Base-by-base conservation (phyloP, 2,329 filamentous ascomycete genomes). In the Cordyceps militaris region DNA sequence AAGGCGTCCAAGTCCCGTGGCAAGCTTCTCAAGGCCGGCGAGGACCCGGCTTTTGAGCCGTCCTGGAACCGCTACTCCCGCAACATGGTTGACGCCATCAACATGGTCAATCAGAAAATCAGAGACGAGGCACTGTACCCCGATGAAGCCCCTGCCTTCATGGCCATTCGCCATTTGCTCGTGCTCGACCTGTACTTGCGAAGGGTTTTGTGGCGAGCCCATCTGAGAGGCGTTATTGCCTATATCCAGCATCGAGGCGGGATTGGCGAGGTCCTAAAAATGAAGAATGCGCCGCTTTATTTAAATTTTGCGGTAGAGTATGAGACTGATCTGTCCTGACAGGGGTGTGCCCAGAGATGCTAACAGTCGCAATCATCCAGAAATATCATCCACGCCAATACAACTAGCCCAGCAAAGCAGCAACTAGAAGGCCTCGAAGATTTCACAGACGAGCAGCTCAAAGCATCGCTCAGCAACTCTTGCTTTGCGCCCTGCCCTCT, bases 321-420 rank as follows among this genome's bases (percentile, higher is more conserved):
- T 16, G 49, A 49, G 24, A 52, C 23, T 28, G 4, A 7, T 19
- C 19, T 24, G 3, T 21, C 9, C n/a, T 8, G 19, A 14, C 16
- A 13, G 3, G 7, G 0, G 24, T 6, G 6, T n/a, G n/a, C 11
- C 8, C 11, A 7, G 3, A 52, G 34, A 28, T 30, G 10, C 30
- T 42, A 11, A 50, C n/a, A 24, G 6, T 6, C 10, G 2, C 10
- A 13, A 28, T 21, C 10, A 21, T 42, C 3, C n/a, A 52, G 49
- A 21, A 52, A 52, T 36, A 52, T 52, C 21, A 52, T 52, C 24
- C 49, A 52, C 23, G 49, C 49, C 8, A 52, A 52, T 11, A 42
- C 49, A 9, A 52, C 49, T 16, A 52, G 49, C 36, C 49, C 49
- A 7, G 49, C 49, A 13, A 42, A 28, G n/a, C 49, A 42, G 36